Percentiles rank a stretch among this genome's conserved stretches.
phyloP scores from a whole-genome alignment of 129 eudicot genomes.

The Gnaphalium uliginosum region DNA sequence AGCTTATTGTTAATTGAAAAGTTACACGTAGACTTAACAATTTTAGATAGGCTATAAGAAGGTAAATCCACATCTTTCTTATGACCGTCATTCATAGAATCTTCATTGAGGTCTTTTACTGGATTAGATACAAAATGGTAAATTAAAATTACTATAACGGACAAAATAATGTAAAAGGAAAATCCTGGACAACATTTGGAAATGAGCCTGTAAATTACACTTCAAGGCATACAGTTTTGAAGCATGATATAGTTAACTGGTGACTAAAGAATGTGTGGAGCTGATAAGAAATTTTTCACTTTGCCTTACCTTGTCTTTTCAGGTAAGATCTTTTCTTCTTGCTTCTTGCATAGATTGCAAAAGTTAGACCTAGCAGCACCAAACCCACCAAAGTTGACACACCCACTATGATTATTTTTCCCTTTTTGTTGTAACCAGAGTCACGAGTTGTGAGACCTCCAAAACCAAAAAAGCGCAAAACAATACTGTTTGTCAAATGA shows the following conservation, averaged over 20 bases:
- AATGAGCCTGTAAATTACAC: neutral
- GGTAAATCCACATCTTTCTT: conserved; percentile 10
- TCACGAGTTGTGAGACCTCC: neutral
- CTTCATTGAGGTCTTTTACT: neutral
- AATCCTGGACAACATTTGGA: neutral
- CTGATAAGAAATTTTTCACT: neutral
- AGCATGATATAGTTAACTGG: neutral
- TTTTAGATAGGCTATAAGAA: conserved; percentile 10
- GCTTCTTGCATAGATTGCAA: conserved; percentile 11
- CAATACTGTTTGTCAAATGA: too few species aligned
- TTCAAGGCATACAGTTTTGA: neutral
- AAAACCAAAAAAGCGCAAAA: conserved; percentile 5
- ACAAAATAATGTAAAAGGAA: neutral
- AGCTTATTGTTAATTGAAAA: conserved; percentile 12
- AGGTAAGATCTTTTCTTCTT: conserved; percentile 1
- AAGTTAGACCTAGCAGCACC: neutral
- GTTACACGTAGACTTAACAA: conserved; percentile 16
- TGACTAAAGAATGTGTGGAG: neutral
- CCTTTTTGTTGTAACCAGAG: neutral
- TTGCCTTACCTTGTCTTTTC: neutral
- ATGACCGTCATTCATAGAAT: neutral
- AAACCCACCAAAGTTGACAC: neutral
- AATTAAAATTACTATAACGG: neutral
- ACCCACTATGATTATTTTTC: neutral
- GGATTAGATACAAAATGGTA: neutral